Percentiles rank a stretch among this genome's conserved stretches.
Evolutionary conservation across 2,329 filamentous ascomycete genomes (phyloP).

Genomic region (Fusarium sterilihyphosum): DNA sequence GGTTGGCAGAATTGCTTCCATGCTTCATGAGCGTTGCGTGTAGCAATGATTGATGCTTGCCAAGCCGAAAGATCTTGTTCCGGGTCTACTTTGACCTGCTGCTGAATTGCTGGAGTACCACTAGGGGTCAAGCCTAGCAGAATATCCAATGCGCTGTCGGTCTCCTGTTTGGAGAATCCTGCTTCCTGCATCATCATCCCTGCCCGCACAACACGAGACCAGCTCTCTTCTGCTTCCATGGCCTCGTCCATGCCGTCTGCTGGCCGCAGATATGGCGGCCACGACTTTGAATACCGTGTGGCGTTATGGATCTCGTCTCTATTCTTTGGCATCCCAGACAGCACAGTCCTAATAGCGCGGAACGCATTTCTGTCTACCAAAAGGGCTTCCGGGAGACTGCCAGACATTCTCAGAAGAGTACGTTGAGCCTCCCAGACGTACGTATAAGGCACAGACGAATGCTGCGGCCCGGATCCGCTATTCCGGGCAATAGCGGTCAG

Average conservation of each 20-base stretch:
- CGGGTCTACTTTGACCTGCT: slow-evolving; percentile 44
- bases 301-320: slow-evolving; percentile 60
- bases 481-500: slow-evolving; percentile 43
- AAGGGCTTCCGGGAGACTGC: slow-evolving; percentile 58
- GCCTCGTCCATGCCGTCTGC: slow-evolving; percentile 69
- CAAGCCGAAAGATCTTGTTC: slow-evolving; percentile 51
- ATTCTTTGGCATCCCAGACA: slow-evolving; percentile 65
- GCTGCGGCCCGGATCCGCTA: slow-evolving; percentile 36
- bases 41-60: slow-evolving; percentile 67
- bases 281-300: slow-evolving; percentile 59
- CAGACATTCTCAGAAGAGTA: slow-evolving; percentile 62
- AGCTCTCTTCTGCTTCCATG: slow-evolving; percentile 60
- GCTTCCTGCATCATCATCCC: slow-evolving; percentile 65
- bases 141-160: slow-evolving; percentile 61
- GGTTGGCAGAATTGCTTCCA: slow-evolving; percentile 62
- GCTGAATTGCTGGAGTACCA: slow-evolving; percentile 66
- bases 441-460: slow-evolving; percentile 41
- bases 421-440: slow-evolving; percentile 67
- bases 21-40: slow-evolving; percentile 69
- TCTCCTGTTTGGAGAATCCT: slow-evolving; percentile 59
- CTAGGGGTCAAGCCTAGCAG: slow-evolving; percentile 63
- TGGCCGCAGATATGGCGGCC: slow-evolving; percentile 69
- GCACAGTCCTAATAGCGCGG: slow-evolving; percentile 62
- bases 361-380: slow-evolving; percentile 64
- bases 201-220: slow-evolving; percentile 63